These are phyloP conservation scores for Plectosphaerella cucumerina DNA, from an alignment of 2,329 filamentous ascomycete genomes.

Conservation along the genomic window DNA sequence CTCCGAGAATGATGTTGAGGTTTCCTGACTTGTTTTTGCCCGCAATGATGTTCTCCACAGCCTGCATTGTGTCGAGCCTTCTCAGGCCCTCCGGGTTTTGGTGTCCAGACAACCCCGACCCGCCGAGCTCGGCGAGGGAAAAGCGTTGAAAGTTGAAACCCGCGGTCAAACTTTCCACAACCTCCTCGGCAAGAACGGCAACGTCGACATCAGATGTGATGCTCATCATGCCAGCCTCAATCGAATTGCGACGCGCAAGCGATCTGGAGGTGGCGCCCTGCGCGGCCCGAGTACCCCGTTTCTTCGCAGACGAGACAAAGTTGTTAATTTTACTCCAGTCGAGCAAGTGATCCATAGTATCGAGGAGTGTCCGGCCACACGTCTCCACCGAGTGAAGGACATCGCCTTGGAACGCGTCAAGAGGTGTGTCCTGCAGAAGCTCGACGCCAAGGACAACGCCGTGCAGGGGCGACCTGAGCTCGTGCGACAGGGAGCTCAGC, in stretches of 20 bases:
- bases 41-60: constrained; percentile 10
- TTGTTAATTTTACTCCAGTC: constrained; percentile 37
- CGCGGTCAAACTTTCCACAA: constrained; percentile 30
- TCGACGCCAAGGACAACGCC: constrained; percentile 53
- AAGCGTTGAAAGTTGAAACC: constrained; percentile 28
- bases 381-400: constrained; percentile 39
- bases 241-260: background rate
- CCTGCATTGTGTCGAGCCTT: constrained; percentile 12
- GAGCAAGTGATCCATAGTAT: constrained; percentile 44
- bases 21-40: constrained; percentile 2
- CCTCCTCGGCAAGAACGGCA: constrained; percentile 28
- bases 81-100: constrained; percentile 1
- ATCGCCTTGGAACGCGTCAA: constrained; percentile 37
- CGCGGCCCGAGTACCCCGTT: constrained; percentile 3
- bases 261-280: background rate
- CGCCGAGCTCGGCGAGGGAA: constrained; percentile 4
- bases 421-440: constrained; percentile 45
- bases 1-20: constrained; percentile 3
- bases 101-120: background rate
- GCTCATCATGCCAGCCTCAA: constrained; percentile 15
- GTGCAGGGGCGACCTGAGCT: constrained; percentile 57
- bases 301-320: constrained; percentile 15
- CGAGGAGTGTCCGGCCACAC: constrained; percentile 39
- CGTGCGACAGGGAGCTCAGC: constrained; percentile 57
- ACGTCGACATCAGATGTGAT: constrained; percentile 23